Evolutionary conservation across 78 protist genomes (phyloP).

Genomic region (Dictyostelium purpureum): DNA sequence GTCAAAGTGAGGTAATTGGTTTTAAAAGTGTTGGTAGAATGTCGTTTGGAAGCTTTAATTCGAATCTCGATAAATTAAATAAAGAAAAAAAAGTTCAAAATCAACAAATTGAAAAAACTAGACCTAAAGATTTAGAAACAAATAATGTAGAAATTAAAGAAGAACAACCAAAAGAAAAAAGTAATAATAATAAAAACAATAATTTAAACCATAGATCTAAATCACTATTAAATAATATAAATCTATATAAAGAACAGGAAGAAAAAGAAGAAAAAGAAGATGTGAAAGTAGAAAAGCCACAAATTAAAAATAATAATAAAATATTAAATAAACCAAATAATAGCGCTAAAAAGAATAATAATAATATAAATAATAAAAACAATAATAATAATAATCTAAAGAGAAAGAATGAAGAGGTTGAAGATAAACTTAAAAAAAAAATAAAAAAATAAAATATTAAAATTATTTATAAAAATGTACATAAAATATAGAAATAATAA

Average conservation of each 20-base stretch:
- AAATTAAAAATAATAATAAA: not conserved
- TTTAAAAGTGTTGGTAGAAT: slow-evolving; percentile 54
- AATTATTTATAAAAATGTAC: not conserved
- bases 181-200: not conserved
- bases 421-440: not conserved
- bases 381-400: not conserved
- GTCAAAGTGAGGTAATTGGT: slow-evolving; percentile 56
- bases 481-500: not conserved
- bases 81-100: not conserved
- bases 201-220: not conserved
- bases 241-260: too few species aligned
- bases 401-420: slow-evolving; percentile 10
- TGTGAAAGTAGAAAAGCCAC: not conserved
- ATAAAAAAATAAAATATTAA: slow-evolving; percentile 28
- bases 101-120: not conserved
- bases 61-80: slow-evolving; percentile 31
- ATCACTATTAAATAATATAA: too few species aligned
- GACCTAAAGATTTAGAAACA: not conserved
- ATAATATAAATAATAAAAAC: not conserved
- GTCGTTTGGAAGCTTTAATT: slow-evolving; percentile 67
- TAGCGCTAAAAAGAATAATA: not conserved
- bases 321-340: not conserved
- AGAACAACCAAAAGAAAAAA: not conserved
- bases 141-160: not conserved
- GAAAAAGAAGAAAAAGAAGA: not conserved